phyloP scores from a whole-genome alignment of 371 early-diverging fungal species.

The Apophysomyces elegans region DNA sequence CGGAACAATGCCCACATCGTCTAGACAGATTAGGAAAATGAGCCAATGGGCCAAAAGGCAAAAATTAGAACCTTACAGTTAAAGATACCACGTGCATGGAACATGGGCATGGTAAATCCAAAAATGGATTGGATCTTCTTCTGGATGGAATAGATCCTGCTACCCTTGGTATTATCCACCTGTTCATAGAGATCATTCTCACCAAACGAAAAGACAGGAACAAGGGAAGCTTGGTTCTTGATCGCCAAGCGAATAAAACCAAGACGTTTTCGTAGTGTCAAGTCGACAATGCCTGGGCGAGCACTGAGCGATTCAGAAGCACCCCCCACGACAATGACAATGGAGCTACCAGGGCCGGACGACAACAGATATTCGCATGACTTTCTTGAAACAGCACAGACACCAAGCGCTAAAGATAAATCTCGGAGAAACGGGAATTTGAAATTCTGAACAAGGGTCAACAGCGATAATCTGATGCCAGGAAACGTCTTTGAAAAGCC shows the following conservation, averaged over 20 bases:
- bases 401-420: constrained; percentile 66
- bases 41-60: not conserved
- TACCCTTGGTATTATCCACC: constrained; percentile 46
- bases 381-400: constrained; percentile 69
- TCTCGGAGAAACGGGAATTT: constrained; percentile 74
- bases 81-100: constrained; percentile 71
- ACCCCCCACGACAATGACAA: constrained; percentile 76
- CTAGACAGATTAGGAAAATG: constrained; percentile 15
- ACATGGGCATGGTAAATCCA: constrained; percentile 69
- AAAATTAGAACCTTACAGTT: constrained; percentile 47
- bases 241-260: constrained; percentile 82
- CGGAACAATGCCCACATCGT: constrained; percentile 60
- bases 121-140: constrained; percentile 54
- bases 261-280: constrained; percentile 67
- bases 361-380: constrained; percentile 73
- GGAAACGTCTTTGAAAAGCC: constrained; percentile 63
- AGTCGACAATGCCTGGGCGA: constrained; percentile 60
- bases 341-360: constrained; percentile 72
- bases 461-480: constrained; percentile 59
- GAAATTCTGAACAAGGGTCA: constrained; percentile 64
- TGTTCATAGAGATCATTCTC: constrained; percentile 79
- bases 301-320: constrained; percentile 73
- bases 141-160: constrained; percentile 55
- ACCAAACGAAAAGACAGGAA: constrained; percentile 78
- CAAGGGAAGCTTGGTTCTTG: constrained; percentile 62